Evolutionary conservation across 1,284 basidiomycete genomes (phyloP), one percentile per base, ranked within the genome.

Genomic region (Puccinia polysora): DNA sequence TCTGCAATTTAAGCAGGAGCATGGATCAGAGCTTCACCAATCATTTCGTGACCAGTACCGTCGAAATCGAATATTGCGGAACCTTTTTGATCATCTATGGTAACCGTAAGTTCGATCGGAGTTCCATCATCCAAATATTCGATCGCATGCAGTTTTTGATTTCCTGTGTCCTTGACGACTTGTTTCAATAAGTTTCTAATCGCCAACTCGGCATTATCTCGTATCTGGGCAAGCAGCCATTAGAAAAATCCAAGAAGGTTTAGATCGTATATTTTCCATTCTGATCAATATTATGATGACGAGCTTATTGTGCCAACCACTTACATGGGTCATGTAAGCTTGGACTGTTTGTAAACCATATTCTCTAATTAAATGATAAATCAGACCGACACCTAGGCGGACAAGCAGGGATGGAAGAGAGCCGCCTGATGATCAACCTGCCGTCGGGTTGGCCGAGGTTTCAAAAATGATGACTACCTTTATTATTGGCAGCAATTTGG

Each of bases 401-500:
- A 53, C 18, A 59, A 12, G 7, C n/a, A 49, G 23, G 4, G 36
- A 20, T 18, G 40, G 14, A 53, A 58, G 36, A 23, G 20, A 56
- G 30, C 12, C 20, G 18, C 2, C 23, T 18, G 8, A n/a, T n/a
- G n/a, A n/a, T n/a, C n/a, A n/a, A n/a, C n/a, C n/a, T n/a, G 28
- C 28, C 10, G 23, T 20, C 28, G n/a, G 30, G 7, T 8, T 36
- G 12, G 23, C n/a, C 15, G 2, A 15, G 28, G 18, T n/a, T 18
- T 36, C 23, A n/a, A 36, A 30, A 10, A 56, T 4, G 28, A 59
- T 18, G 18, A 30, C 89, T 87, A 15, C 92, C 94, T 82, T 96
- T 97, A 80, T 95, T 87, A 79, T 96, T 97, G 18, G 95, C 94
- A 0, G 93, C 91, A 73, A 97, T 89, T 88, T 96, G 93, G 65